phyloP scores from a whole-genome alignment of 2,329 filamentous ascomycete genomes.

The Sphaerulina musiva region DNA sequence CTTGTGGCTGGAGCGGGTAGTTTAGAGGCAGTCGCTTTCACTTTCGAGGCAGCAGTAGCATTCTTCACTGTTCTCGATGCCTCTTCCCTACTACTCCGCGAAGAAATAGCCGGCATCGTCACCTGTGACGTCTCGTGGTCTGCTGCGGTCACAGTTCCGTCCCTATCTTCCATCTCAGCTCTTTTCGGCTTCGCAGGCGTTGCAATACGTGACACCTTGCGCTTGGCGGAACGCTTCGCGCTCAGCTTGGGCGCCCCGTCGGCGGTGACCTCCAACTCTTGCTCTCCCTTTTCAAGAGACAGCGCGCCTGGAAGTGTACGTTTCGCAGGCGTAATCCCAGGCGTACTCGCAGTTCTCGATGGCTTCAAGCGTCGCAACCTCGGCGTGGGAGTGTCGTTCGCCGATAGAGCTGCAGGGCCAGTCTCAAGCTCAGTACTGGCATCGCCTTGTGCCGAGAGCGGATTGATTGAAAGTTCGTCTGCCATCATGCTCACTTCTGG shows the following conservation, averaged over 20 bases:
- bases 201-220: slow-evolving; percentile 30
- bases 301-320: slow-evolving; percentile 4
- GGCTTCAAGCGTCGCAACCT: slow-evolving; percentile 25
- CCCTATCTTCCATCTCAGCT: neutral
- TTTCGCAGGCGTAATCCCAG: slow-evolving; percentile 18
- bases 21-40: slow-evolving; percentile 13
- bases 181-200: slow-evolving; percentile 30
- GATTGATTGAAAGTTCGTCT: slow-evolving; percentile 20
- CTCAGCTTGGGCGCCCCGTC: neutral
- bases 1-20: slow-evolving; percentile 22
- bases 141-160: neutral
- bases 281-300: neutral
- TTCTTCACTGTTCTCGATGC: slow-evolving; percentile 11
- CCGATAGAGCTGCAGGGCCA: slow-evolving; percentile 14
- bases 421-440: neutral
- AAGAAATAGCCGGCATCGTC: neutral
- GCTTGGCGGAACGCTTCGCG: slow-evolving; percentile 14
- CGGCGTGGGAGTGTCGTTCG: slow-evolving; percentile 29
- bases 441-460: slow-evolving; percentile 2
- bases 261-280: neutral
- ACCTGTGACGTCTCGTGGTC: neutral
- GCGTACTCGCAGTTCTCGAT: slow-evolving; percentile 21
- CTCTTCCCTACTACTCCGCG: neutral
- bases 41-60: neutral
- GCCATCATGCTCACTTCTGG: slow-evolving; percentile 19